Evolutionary conservation across 2,329 filamentous ascomycete genomes (phyloP).

Genomic region (Aspergillus sp.): DNA sequence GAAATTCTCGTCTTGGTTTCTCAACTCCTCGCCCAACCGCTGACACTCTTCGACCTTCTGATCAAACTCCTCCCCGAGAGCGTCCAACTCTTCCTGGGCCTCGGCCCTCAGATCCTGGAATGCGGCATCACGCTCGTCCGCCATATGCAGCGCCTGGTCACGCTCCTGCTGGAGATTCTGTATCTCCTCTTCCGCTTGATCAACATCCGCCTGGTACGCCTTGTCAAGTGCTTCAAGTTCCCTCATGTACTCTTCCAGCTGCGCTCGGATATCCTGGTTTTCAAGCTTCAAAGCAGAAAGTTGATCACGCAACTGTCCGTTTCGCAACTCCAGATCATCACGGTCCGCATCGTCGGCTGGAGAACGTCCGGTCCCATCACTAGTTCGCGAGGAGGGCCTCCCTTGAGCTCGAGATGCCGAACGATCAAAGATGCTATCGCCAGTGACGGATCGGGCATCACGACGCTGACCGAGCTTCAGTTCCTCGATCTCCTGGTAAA

Average conservation of each 20-base stretch:
- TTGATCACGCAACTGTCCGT: constrained; percentile 80
- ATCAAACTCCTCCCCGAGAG: constrained; percentile 63
- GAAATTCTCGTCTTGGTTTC: constrained; percentile 80
- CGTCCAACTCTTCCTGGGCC: constrained; percentile 58
- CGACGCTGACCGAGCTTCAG: constrained; percentile 84
- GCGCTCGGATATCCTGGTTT: constrained; percentile 82
- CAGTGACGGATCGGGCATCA: constrained; percentile 59
- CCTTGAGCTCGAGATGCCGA: constrained; percentile 81
- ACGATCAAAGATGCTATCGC: constrained; percentile 91
- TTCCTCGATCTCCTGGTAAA: constrained; percentile 97
- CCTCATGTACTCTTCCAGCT: constrained; percentile 73
- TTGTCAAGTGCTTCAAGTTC: constrained; percentile 74
- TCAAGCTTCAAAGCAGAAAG: constrained; percentile 82
- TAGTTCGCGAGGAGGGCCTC: constrained; percentile 71
- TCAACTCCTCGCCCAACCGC: constrained; percentile 67
- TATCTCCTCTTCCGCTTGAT: constrained; percentile 75
- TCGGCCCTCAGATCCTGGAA: constrained; percentile 54
- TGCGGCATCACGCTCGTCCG: constrained; percentile 59
- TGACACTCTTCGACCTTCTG: constrained; percentile 69
- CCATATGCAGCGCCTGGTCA: constrained; percentile 76
- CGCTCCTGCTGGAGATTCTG: constrained; percentile 77
- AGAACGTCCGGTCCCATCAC: constrained; percentile 65
- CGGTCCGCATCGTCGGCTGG: constrained; percentile 70
- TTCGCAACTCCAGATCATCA: constrained; percentile 80
- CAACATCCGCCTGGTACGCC: constrained; percentile 75